Conservation (phyloP, 2,329 filamentous ascomycete species). For the Trichoderma oligosporum region DNA sequence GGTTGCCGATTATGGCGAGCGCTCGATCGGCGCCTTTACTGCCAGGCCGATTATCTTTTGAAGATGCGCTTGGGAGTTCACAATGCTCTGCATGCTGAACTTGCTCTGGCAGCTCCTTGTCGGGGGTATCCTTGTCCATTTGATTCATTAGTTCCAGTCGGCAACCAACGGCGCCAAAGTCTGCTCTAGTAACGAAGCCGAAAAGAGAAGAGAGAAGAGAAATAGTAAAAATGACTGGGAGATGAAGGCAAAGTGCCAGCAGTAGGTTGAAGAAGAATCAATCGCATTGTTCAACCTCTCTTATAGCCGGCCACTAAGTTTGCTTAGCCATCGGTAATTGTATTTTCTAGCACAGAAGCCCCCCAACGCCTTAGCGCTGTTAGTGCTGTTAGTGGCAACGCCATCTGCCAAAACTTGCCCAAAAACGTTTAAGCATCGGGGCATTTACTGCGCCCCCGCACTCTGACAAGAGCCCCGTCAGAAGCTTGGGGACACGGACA, state of each 20-base stretch:
- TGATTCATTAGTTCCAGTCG: neutral
- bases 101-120: neutral
- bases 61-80: neutral
- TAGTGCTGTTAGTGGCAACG: neutral
- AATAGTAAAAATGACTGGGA: too few species aligned
- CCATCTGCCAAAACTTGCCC: slow-evolving; percentile 1
- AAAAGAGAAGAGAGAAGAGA: too few species aligned
- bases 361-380: too few species aligned
- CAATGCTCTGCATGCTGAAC: slow-evolving; percentile 8
- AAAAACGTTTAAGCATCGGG: neutral
- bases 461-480: neutral
- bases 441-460: slow-evolving; percentile 7
- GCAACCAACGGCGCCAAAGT: neutral
- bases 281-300: too few species aligned
- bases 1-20: slow-evolving; percentile 5
- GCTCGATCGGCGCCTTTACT: slow-evolving; percentile 5
- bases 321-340: neutral
- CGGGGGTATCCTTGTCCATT: neutral
- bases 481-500: too few species aligned
- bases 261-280: too few species aligned
- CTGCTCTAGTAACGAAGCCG: too few species aligned
- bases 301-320: too few species aligned
- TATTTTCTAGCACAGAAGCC: too few species aligned
- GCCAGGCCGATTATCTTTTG: neutral
- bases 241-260: too few species aligned